Evolutionary conservation across 805 yeast genomes (phyloP).

Genomic region (Candida glaebosa): DNA sequence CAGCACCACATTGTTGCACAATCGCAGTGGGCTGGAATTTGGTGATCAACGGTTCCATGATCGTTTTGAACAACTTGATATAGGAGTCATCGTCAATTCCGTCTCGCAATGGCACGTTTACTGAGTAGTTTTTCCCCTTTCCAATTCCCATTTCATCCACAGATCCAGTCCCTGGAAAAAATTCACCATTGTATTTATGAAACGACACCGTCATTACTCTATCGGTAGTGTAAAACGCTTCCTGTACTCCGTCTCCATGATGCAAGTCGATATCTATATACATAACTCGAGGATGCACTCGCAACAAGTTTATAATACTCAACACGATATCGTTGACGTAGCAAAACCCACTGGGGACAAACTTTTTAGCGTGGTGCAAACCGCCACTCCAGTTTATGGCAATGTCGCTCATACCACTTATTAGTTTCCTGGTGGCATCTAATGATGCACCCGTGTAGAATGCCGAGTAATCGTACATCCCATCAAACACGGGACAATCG

Average conservation of each 20-base stretch:
- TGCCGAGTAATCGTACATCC: slow-evolving; percentile 85
- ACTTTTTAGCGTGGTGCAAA: slow-evolving; percentile 91
- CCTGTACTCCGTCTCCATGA: slow-evolving; percentile 98
- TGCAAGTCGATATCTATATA: slow-evolving; percentile 94
- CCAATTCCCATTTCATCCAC: slow-evolving; percentile 87
- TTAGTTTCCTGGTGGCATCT: slow-evolving; percentile 85
- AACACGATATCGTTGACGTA: slow-evolving; percentile 92
- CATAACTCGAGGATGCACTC: slow-evolving; percentile 89
- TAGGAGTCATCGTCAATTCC: slow-evolving; percentile 95
- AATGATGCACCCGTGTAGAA: slow-evolving; percentile 91
- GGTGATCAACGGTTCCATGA: slow-evolving; percentile 85
- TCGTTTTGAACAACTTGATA: slow-evolving; percentile 68
- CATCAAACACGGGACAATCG: slow-evolving; percentile 94
- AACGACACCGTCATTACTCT: slow-evolving; percentile 95
- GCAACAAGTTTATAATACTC: slow-evolving; percentile 75
- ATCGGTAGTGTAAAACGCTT: slow-evolving; percentile 92
- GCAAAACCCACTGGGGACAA: slow-evolving; percentile 93
- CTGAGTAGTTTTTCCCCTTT: slow-evolving; percentile 80
- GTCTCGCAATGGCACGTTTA: slow-evolving; percentile 90
- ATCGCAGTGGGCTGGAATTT: slow-evolving; percentile 92
- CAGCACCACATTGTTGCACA: slow-evolving; percentile 97
- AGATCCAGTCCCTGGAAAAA: slow-evolving; percentile 96
- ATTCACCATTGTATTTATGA: slow-evolving; percentile 91
- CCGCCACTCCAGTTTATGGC: slow-evolving; percentile 98
- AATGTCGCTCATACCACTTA: slow-evolving; percentile 84